Evolutionary conservation across 2,329 filamentous ascomycete species (phyloP).

Genomic region (Trichoderma polysporum): DNA sequence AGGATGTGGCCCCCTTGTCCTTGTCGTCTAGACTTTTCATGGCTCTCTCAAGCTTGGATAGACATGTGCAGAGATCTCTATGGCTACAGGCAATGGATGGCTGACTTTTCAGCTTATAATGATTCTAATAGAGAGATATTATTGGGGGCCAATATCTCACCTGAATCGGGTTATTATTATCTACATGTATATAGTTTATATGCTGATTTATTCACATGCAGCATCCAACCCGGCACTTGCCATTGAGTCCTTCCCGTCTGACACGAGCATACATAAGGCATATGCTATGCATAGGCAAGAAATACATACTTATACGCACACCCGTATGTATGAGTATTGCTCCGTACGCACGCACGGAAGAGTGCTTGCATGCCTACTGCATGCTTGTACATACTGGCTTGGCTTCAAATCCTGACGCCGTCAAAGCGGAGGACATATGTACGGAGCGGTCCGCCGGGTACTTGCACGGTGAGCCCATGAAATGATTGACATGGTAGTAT

Average conservation of each 20-base stretch:
- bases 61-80: neutral
- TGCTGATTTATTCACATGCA: neutral
- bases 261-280: constrained; percentile 14
- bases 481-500: neutral
- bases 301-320: constrained; percentile 2
- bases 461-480: neutral
- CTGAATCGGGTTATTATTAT: neutral
- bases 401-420: neutral
- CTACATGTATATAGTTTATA: neutral
- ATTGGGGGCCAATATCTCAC: neutral
- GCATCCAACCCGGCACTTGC: neutral
- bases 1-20: neutral
- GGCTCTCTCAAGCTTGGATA: neutral
- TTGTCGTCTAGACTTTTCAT: neutral
- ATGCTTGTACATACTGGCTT: neutral
- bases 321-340: neutral
- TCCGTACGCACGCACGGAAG: neutral
- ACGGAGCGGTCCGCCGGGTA: neutral
- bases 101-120: neutral
- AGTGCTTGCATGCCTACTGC: constrained; percentile 1
- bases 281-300: constrained; percentile 16
- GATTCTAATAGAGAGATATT: neutral
- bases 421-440: neutral
- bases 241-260: neutral
- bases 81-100: no score